Base-by-base conservation (phyloP, 2,329 filamentous ascomycete species). In the Ceratocystiopsis sp. region DNA sequence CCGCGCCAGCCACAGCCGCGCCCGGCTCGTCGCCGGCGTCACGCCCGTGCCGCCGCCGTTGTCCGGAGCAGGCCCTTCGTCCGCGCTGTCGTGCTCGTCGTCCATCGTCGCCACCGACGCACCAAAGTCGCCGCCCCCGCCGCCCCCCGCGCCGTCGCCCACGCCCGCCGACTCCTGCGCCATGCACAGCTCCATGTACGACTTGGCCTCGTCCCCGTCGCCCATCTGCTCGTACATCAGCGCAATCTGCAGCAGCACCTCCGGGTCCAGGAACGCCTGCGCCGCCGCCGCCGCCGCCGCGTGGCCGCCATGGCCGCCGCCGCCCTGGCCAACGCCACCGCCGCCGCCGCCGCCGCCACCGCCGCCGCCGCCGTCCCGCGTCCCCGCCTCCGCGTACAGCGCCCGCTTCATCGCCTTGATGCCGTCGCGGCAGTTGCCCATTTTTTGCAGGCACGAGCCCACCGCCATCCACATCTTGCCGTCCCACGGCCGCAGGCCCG, bases 381-480 rank as follows among this genome's bases (percentile, higher is more conserved):
- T 87, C 57, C 87, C 89, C 42, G 80, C 84, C 43, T 93, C 86
- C 1, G 87, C 86, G 1, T 91, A 74, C 9, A 98, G 66, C 0
- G 91, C 91, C 35, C 91, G 80, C 58, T 98, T 98, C 53, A 94
- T 76, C 0, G 91, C 85, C 55, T 93, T 91, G 59, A 98, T 95
- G 29, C 85, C 89, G 52, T 95, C 87, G n/a, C 78, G 72, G 41
- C 84, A 69, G 43, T 87, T 78, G 42, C 79, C 80, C 71, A 95
- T 93, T 57, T 87, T 89, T 48, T 89, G 81, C 49, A 93, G 78
- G 57, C 89, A 95, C 33, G 83, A 83, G 11, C 84, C 91, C 6
- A 98, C 86, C 0, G 91, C 91, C 66, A 91, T 82, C 91, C 91
- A 98, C 84, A 98, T 93, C 61, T 96, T 96, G 0, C 87, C 84